Evolutionary conservation across 441 rosid genomes (phyloP).

Genomic region (Eutrema salsugineum): DNA sequence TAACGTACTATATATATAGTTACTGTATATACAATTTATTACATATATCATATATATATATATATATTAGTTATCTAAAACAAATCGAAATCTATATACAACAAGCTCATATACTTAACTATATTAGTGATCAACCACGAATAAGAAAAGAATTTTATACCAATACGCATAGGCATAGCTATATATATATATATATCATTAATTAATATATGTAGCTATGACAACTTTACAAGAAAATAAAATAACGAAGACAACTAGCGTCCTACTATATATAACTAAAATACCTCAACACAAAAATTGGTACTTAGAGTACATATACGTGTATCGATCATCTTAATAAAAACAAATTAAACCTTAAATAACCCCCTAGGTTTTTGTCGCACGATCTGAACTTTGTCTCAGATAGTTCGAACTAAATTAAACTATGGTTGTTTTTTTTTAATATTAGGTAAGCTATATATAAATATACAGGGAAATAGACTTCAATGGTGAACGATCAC

Average conservation of each 20-base stretch:
- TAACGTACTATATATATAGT: background rate
- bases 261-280: background rate
- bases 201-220: background rate
- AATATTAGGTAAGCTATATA: background rate
- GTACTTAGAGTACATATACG: background rate
- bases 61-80: background rate
- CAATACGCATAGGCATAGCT: background rate
- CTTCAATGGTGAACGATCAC: background rate
- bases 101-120: background rate
- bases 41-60: background rate
- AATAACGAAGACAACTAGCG: background rate
- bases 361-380: background rate
- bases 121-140: slow-evolving; percentile 15
- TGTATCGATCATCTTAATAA: background rate
- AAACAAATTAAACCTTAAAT: background rate
- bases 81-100: background rate
- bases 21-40: too few species aligned
- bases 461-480: background rate
- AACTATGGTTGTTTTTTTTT: background rate
- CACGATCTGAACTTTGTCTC: background rate
- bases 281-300: background rate
- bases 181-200: background rate
- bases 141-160: slow-evolving; percentile 9
- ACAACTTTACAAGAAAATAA: slow-evolving; percentile 22
- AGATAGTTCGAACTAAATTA: background rate